Evolutionary conservation across 108 stramenopile genomes (phyloP).

Genomic region (Aureococcus anophagefferens): DNA sequence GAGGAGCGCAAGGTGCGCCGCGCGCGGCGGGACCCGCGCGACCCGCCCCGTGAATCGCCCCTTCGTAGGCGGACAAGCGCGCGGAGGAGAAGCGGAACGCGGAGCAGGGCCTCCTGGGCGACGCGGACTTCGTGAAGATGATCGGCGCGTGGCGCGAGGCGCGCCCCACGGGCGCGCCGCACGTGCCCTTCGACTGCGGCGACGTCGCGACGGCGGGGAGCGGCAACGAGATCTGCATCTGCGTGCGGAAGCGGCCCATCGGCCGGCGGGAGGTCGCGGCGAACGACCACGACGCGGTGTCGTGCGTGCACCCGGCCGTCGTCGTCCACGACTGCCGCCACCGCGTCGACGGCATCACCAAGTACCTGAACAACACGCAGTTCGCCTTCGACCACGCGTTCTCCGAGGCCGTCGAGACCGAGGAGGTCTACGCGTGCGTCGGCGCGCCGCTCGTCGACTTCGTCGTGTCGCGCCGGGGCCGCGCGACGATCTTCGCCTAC

Average conservation of each 20-base stretch:
- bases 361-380: slow-evolving; percentile 84
- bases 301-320: slow-evolving; percentile 76
- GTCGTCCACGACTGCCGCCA: slow-evolving; percentile 90
- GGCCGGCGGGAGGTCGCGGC: slow-evolving; percentile 59
- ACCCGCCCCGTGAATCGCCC: too few species aligned
- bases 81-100: slow-evolving; percentile 66
- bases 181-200: background rate
- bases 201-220: slow-evolving; percentile 3
- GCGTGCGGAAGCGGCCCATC: slow-evolving; percentile 75
- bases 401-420: slow-evolving; percentile 54
- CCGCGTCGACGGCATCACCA: slow-evolving; percentile 92
- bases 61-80: too few species aligned
- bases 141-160: slow-evolving; percentile 69
- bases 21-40: too few species aligned
- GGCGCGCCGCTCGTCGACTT: slow-evolving; percentile 82
- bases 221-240: slow-evolving; percentile 59
- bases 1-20: slow-evolving; percentile 53
- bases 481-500: slow-evolving; percentile 88
- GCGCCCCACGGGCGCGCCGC: slow-evolving; percentile 26
- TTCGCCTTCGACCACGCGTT: slow-evolving; percentile 93
- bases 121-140: slow-evolving; percentile 92
- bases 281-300: slow-evolving; percentile 72
- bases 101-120: slow-evolving; percentile 86
- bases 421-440: slow-evolving; percentile 68
- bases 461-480: slow-evolving; percentile 49